Evolutionary conservation across 495 filamentous ascomycete species (phyloP), one percentile per base, ranked within the genome.

Genomic region (Xylaria acuta): DNA sequence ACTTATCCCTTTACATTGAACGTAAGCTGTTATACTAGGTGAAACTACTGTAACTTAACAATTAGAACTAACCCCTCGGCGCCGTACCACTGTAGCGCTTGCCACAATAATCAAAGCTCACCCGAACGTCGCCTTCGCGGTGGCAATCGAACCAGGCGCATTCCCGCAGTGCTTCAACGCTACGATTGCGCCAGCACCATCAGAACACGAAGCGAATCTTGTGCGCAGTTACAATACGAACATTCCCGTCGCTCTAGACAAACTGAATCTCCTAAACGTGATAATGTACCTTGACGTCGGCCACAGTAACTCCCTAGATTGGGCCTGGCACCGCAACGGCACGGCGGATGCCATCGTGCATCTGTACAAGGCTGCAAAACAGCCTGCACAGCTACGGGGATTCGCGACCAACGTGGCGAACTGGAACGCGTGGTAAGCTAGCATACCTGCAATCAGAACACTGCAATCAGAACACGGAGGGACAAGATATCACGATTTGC

Each of bases 211-310:
- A 22, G 74, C 84, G 30, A 79, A 82, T 69, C 85, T 90, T 40
- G 76, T 85, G 22, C 67, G 77, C 54, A 84, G 86, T 14, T 92
- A 90, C 77, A 78, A 85, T 59, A 83, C 85, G 32, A 84, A 88
- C 75, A 83, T 86, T 43, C 83, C 87, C 25, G 91, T 92, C 74
- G 90, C 90, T 2, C 74, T 92, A 40, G 82, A 83, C 27, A 72
- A 86, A 36, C 78, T 92, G 49, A 87, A 89, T 78, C 79, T 92
- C n/a, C 83, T 85, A 18, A 92, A 93, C 74, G 89, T 90, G 32
- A 74, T 87, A 59, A 90, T 91, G 85, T 92, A 93, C n/a, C 14
- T 62, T 0, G 58, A 62, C 20, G 58, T 62, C 58, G 34, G 58
- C 58, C 58, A 62, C 34, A 62, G 34, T 34, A 62, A 62, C 58